Evolutionary conservation across 108 stramenopile species (phyloP), one percentile per base, ranked within the genome.

Genomic region (Nitzschia inconspicua): DNA sequence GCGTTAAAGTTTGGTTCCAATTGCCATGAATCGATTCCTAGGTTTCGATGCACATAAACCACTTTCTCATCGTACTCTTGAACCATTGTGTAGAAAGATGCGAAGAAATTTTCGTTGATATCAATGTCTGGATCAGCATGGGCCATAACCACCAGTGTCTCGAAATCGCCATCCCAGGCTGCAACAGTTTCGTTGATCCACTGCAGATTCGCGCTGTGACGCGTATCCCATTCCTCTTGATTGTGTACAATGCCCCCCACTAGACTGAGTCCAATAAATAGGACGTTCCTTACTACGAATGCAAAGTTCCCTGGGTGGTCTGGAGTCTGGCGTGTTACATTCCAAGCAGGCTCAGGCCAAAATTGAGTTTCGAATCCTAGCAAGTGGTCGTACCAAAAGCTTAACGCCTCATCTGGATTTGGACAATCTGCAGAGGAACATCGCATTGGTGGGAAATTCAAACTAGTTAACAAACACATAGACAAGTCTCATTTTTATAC

Each of bases 221-320:
- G 52, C 4, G 19, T 30, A 28, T 54, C 40, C 76, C 76, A 77
- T 53, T 77, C 76, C 4, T 37, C 32, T 20, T n/a, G 22, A 29
- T 77, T 57, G 42, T 77, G 70, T 1, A 63, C 47, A 7, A 32
- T 25, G 4, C 76, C 76, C 10, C 76, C 76, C 14, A 80, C 79
- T 65, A 84, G 55, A 36, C 84, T 73, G 53, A 87, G 61, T 27
- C 85, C 85, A 19, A 87, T 46, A 47, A 79, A 79, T 34, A 87
- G 34, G 2, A 82, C 60, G 8, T 67, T 25, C 24, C 60, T 65
- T 30, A 58, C 68, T 3, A 79, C 34, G 41, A 78, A 87, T 0
- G 78, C 70, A 65, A 75, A 87, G 30, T 87, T 83, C 54, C 82
- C 85, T 1, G 57, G 3, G 32, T 60, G 52, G 29, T 65, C 47